These are phyloP conservation scores for Anacardium occidentale DNA, from an alignment of 345 rosid genomes.

Conservation along the genomic window DNA sequence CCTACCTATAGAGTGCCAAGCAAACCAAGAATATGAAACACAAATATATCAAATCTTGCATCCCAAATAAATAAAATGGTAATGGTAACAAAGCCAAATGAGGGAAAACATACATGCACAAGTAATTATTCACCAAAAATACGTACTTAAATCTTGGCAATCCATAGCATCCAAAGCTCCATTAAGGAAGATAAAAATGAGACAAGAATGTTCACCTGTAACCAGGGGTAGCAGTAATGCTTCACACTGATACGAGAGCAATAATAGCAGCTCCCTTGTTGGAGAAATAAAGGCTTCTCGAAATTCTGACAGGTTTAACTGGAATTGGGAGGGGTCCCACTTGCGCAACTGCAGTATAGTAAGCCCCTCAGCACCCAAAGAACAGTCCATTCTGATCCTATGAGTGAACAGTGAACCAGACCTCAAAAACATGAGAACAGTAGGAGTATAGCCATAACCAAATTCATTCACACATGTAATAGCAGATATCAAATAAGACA, in stretches of 20 bases:
- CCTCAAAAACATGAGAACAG: constrained; percentile 15
- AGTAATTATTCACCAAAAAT: not conserved
- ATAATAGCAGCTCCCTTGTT: constrained; percentile 55
- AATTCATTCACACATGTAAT: constrained; percentile 1
- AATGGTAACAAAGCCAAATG: not conserved
- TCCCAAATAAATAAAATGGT: constrained; percentile 14
- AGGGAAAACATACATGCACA: not conserved
- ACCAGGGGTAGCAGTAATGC: constrained; percentile 73
- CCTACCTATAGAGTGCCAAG: constrained; percentile 42
- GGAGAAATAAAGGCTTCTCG: constrained; percentile 93
- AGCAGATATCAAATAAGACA: not conserved
- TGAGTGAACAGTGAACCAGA: constrained; percentile 21
- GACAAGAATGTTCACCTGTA: constrained; percentile 42
- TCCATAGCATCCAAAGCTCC: not conserved
- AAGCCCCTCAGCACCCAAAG: constrained; percentile 48
- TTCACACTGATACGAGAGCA: constrained; percentile 70
- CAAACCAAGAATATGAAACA: constrained; percentile 14
- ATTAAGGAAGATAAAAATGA: constrained; percentile 1
- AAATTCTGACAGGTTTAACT: constrained; percentile 66
- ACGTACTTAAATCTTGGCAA: constrained; percentile 8
- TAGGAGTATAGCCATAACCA: constrained; percentile 1
- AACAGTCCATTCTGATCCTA: constrained; percentile 49
- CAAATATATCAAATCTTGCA: constrained; percentile 13
- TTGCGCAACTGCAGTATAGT: constrained; percentile 69
- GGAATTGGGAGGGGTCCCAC: constrained; percentile 66